Evolutionary conservation across 768 basidiomycete species (phyloP), one percentile per base, ranked within the genome.

Genomic region (Suillus variegatus): DNA sequence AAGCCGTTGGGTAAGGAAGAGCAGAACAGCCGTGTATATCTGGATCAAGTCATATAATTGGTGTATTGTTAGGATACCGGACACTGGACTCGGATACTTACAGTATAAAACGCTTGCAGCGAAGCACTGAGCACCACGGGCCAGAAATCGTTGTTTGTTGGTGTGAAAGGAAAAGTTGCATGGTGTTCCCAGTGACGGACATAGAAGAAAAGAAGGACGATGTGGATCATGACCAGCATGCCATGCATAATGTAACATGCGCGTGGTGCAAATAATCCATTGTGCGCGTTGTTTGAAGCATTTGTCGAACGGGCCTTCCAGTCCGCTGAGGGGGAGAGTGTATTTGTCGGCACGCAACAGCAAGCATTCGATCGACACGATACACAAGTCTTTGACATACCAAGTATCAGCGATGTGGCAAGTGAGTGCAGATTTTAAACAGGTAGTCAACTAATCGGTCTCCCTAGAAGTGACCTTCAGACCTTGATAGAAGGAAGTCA

Each of bases 1-100:
- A 32, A 70, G 64, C 51, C 54, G 61, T 51, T 70, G 70, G 8
- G 70, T 71, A 18, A 65, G 35, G 16, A 61, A 60, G 18, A 71
- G 67, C 20, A 71, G 22, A 14, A 46, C 36, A 46, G 66, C 60
- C 8, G 64, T 60, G 62, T 67, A 70, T 18, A 68, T 20, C 70
- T 70, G 9, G 38, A 25, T 20, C 8, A 32, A 6, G 52, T 28
- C 25, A 3, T 22, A 13, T 43, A 4, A n/a, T 18, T 22, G 44
- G 55, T 64, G 25, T 20, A 32, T 57, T 1, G 7, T 16, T n/a
- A n/a, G n/a, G n/a, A n/a, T n/a, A n/a, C n/a, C 6, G 22, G 4
- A 46, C 18, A 36, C 36, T 36, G 36, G 35, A 35, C 28, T 28
- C 5, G 5, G 13, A 60, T 12, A 32, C 63, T 16, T 35, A 64